Evolutionary conservation across 495 filamentous ascomycete genomes (phyloP).

Genomic region (Hypoxylon subgilvum): DNA sequence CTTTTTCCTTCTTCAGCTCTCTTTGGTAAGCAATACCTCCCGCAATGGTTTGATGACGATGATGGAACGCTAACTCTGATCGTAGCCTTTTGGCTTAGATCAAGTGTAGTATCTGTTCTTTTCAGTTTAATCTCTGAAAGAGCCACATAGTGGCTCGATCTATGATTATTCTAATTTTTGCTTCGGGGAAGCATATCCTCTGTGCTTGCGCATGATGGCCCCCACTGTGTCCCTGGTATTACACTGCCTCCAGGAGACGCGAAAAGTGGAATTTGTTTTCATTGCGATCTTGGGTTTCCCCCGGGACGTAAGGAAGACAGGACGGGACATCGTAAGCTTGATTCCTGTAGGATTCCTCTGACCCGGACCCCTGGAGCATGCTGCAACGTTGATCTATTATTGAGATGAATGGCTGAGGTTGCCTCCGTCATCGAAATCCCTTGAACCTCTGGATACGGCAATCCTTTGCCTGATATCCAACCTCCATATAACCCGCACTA

Average conservation of each 20-base stretch:
- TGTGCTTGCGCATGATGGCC: slow-evolving; percentile 38
- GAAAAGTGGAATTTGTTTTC: slow-evolving; percentile 49
- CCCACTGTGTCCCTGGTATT: slow-evolving; percentile 82
- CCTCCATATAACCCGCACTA: too few species aligned
- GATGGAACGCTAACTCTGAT: too few species aligned
- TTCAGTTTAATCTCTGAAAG: slow-evolving; percentile 20
- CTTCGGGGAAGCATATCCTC: background rate
- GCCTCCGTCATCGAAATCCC: too few species aligned
- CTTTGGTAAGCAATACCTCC: too few species aligned
- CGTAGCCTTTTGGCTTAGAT: slow-evolving; percentile 20
- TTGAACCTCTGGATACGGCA: too few species aligned
- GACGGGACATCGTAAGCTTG: background rate
- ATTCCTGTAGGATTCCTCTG: background rate
- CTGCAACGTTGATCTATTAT: too few species aligned
- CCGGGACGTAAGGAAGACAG: slow-evolving; percentile 13
- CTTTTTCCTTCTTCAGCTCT: slow-evolving; percentile 14
- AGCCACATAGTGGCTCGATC: slow-evolving; percentile 2
- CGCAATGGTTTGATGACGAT: too few species aligned
- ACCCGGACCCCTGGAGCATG: too few species aligned
- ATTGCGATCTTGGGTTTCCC: slow-evolving; percentile 9
- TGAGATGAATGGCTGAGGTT: too few species aligned
- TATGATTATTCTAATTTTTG: slow-evolving; percentile 18
- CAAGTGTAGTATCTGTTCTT: slow-evolving; percentile 28
- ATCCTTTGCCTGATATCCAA: too few species aligned
- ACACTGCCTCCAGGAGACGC: slow-evolving; percentile 84